These are phyloP conservation scores for Mycena crocata DNA, from an alignment of 768 basidiomycete species.

Conservation along the genomic window DNA sequence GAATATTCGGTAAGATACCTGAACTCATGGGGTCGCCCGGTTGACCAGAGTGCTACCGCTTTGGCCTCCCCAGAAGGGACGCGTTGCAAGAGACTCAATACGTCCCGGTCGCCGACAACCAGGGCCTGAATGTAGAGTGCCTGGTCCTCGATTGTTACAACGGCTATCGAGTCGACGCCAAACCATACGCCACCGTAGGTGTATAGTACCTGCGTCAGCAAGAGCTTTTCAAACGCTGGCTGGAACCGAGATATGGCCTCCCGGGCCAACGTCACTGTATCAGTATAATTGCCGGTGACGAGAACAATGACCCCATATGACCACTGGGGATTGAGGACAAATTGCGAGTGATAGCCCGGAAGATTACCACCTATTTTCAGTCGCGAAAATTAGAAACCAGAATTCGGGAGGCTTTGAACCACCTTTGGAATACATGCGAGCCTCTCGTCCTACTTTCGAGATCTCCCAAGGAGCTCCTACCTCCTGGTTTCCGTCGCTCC, in stretches of 20 bases:
- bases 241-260: slow-evolving; percentile 48
- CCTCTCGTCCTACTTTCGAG: slow-evolving; percentile 39
- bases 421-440: slow-evolving; percentile 51
- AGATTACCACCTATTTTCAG: slow-evolving; percentile 49
- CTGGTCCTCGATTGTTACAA: slow-evolving; percentile 44
- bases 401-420: slow-evolving; percentile 22
- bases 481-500: slow-evolving; percentile 50
- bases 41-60: slow-evolving; percentile 50
- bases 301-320: slow-evolving; percentile 57
- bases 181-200: slow-evolving; percentile 51
- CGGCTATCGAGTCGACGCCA: slow-evolving; percentile 39
- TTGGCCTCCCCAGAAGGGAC: slow-evolving; percentile 17
- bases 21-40: slow-evolving; percentile 52
- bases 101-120: slow-evolving; percentile 47
- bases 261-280: slow-evolving; percentile 45
- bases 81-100: slow-evolving; percentile 47
- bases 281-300: slow-evolving; percentile 49
- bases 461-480: slow-evolving; percentile 61
- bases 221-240: slow-evolving; percentile 47
- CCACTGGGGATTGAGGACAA: slow-evolving; percentile 52
- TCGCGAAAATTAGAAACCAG: not conserved
- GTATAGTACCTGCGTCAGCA: slow-evolving; percentile 40
- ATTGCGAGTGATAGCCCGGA: slow-evolving; percentile 53
- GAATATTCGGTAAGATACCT: slow-evolving; percentile 36
- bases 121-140: slow-evolving; percentile 47